Base-by-base conservation (phyloP, 108 stramenopile species). In the Asterionellopsis glacialis region DNA sequence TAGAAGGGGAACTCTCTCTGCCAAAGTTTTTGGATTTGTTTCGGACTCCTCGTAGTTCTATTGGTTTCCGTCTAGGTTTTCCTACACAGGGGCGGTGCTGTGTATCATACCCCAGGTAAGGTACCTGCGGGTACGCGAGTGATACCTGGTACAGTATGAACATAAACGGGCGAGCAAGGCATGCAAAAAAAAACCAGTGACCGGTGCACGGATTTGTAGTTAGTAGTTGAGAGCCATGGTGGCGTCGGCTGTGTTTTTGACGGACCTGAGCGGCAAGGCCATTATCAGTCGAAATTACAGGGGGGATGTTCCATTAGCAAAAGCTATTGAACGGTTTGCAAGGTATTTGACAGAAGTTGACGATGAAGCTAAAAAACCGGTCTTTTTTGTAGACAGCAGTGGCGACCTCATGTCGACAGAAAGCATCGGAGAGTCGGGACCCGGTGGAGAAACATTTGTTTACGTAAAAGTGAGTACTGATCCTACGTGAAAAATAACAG, bases 201-300 rank as follows among this genome's bases (percentile, higher is more conserved):
- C 33, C 33, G 33, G 33, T 5, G 33, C 7, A 7, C 7, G 33
- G 33, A 33, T n/a, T n/a, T n/a, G n/a, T n/a, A n/a, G n/a, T n/a
- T n/a, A n/a, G 5, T 33, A 33, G 33, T 33, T 33, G 7, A 33
- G 2, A 33, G 33, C 55, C 65, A 93, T 93, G 91, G 91, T 93
- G 55, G 88, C 88, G 16, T 93, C 91, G 21, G 91, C 88, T 38
- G 83, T 93, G 53, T 89, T 93, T 68, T 84, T 93, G 51, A 93
- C 91, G 33, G 91, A 93, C 67, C 60, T 93, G 19, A 75, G 83
- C 39, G 97, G 96, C 39, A 97, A 99, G 80, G 87, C 94, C 40
- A 94, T 99, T 51, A 98, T 98, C 70, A 87, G 92, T 59, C 90
- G 98, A 15, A 97, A 99, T 69, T 99, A 98, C 73, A 80, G 98